Percentiles rank a stretch among this genome's conserved stretches.
Evolutionary conservation across 257 asterid species (phyloP).

Genomic region (Coffea canephora): DNA sequence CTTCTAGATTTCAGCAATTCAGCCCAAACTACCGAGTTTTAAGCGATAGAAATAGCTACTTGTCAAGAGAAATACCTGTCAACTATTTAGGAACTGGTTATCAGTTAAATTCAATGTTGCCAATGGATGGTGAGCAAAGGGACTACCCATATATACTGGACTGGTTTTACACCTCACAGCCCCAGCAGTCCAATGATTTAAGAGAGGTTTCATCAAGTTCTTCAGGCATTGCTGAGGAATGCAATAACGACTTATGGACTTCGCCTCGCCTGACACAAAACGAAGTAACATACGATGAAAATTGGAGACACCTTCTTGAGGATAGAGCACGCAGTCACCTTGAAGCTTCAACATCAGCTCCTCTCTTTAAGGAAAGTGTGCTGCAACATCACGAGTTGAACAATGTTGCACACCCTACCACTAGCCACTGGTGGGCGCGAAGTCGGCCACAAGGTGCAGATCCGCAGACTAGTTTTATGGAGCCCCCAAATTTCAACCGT

Average conservation of each 20-base stretch:
- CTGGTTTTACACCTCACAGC: constrained; percentile 70
- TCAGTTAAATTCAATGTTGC: constrained; percentile 62
- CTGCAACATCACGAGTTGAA: constrained; percentile 42
- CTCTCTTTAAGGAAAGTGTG: constrained; percentile 66
- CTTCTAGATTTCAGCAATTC: constrained; percentile 39
- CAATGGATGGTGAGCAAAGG: constrained; percentile 55
- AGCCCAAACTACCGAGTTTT: constrained; percentile 38
- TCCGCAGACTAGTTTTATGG: constrained; percentile 65
- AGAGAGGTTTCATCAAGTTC: constrained; percentile 29
- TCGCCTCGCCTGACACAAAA: constrained; percentile 33
- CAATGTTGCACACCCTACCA: constrained; percentile 23
- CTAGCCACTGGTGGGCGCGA: constrained; percentile 81
- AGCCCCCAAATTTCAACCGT: constrained; percentile 63
- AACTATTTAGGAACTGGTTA: constrained; percentile 33
- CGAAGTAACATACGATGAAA: constrained; percentile 30
- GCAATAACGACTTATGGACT: constrained; percentile 36
- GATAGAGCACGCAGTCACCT: constrained; percentile 46
- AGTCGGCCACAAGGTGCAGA: constrained; percentile 28
- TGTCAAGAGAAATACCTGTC: constrained; percentile 38
- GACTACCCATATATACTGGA: constrained; percentile 77
- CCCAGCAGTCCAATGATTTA: constrained; percentile 37
- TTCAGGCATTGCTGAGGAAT: constrained; percentile 31
- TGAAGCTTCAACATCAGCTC: constrained; percentile 75
- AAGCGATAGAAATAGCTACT: constrained; percentile 36
- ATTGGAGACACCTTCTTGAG: constrained; percentile 51